These are phyloP conservation scores for Stromatinia cepivora DNA, from an alignment of 2,329 filamentous ascomycete genomes.

Conservation along the genomic window DNA sequence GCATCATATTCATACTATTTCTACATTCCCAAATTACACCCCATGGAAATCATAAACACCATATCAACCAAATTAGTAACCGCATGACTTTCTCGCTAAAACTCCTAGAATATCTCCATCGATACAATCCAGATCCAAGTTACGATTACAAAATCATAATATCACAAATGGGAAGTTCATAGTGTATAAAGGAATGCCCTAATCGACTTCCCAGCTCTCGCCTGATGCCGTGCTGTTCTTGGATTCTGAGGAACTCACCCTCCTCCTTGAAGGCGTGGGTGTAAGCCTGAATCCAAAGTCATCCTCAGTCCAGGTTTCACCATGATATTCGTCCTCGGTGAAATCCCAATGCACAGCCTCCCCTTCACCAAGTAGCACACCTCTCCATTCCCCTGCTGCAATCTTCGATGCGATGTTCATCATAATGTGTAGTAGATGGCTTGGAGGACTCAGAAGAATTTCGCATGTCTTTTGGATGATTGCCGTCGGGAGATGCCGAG, in stretches of 20 bases:
- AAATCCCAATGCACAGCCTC: slow-evolving; percentile 63
- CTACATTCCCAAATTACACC: not conserved
- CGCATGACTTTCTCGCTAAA: not conserved
- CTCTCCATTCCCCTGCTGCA: slow-evolving; percentile 62
- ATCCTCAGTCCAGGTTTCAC: slow-evolving; percentile 59
- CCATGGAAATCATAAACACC: slow-evolving; percentile 2
- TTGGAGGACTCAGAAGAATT: slow-evolving; percentile 76
- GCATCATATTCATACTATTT: not conserved
- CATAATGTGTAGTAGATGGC: slow-evolving; percentile 75
- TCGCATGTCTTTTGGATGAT: slow-evolving; percentile 77
- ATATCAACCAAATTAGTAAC: slow-evolving; percentile 6
- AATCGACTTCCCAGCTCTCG: slow-evolving; percentile 34
- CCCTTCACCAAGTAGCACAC: slow-evolving; percentile 55
- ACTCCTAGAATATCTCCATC: not conserved
- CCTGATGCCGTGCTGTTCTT: slow-evolving; percentile 9
- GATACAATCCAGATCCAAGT: not conserved
- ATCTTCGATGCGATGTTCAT: slow-evolving; percentile 79
- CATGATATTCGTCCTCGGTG: slow-evolving; percentile 42
- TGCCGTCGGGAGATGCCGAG: slow-evolving; percentile 57
- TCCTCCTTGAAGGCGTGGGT: slow-evolving; percentile 19
- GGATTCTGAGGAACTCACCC: not conserved
- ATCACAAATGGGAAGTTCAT: slow-evolving; percentile 7
- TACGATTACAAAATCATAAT: slow-evolving; percentile 10
- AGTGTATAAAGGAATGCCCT: slow-evolving; percentile 17
- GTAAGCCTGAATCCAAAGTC: slow-evolving; percentile 52